Base-by-base conservation (phyloP, 2,329 filamentous ascomycete species). In the Macrophomina tecta region DNA sequence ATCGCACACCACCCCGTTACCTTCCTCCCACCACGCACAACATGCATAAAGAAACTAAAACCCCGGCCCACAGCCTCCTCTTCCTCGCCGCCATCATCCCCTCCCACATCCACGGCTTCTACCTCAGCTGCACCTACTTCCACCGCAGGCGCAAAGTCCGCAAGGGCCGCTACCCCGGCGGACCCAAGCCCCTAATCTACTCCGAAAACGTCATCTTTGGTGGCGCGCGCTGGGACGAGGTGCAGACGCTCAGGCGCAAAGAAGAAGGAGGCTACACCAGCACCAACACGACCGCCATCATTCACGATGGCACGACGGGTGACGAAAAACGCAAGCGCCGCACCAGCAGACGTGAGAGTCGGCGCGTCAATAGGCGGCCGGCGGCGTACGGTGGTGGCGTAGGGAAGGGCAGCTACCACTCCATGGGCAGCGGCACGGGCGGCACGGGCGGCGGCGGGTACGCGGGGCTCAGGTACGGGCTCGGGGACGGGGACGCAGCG, bases 101-200 rank as follows among this genome's bases (percentile, higher is more conserved):
- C 16, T 63, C 62, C 16, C 68, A 69, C 58, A 58, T 69, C 45
- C 68, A 69, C 52, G 68, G 56, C 40, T 69, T 69, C 66, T 68
- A 68, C 66, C 52, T 69, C 55, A 58, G 48, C 18, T 49, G 62
- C 49, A 66, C 64, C 8, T 69, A 69, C 42, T 69, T 69, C 56
- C 48, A 65, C 30, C 68, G 68, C 14, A 55, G 64, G 4, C 62
- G 64, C 6, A 65, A 66, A 48, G 68, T 67, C 16, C 55, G 64
- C 46, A 68, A 68, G 18, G 66, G 66, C 12, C 58, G 62, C 4
- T 61, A 38, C 4, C 68, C 68, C 5, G 68, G 68, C 49, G 68
- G 65, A 5, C 46, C 34, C 16, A 68, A 65, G 42, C 49, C 58
- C 5, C 28, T 69, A 23, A 63, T 69, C 42, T 55, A 48, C 18